Evolutionary conservation across 2,329 filamentous ascomycete genomes (phyloP), one percentile per base, ranked within the genome.

Genomic region (Raffaelea deltoideospora): DNA sequence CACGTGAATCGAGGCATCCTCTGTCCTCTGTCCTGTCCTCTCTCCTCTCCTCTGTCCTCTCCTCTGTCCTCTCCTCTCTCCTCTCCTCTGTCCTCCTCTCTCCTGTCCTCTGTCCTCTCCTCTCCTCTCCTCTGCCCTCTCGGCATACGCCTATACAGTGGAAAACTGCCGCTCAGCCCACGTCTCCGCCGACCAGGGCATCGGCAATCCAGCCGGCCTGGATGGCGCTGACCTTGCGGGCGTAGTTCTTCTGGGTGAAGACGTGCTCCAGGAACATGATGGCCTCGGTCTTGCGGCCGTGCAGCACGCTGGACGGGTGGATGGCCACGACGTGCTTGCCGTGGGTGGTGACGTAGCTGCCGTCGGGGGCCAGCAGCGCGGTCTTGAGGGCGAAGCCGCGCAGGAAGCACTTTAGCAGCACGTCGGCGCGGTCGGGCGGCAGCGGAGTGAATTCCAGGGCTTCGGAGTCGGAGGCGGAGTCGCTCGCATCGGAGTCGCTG

Each of bases 241-340:
- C 74, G 41, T 78, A 79, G 47, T 71, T 78, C 55, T 75, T 76
- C 37, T 66, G 66, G 1, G 75, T 79, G 46, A 69, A 79, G 0
- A 79, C 72, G 44, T 79, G 69, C 44, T 79, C 74, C 10, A 79
- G 50, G 42, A 77, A 79, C 72, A 79, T 74, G 49, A 79, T 76
- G 4, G 72, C 73, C 53, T 77, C 73, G 48, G 64, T 66, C 53
- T 76, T 77, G 47, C 67, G 63, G 0, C 74, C 72, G 43, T 76
- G 70, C 33, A 79, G 46, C 0, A 74, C 69, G 44, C 74, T 79
- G 0, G 70, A 64, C 0, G 75, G 75, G 45, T 79, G 75, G 15
- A 79, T 68, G 0, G 68, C 62, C 10, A 79, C 70, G 2, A 64
- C 57, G 35, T 77, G 70, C 47, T 73, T 75, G 17, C 71, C 73